Percentiles rank a stretch among this genome's conserved stretches.
phyloP scores from a whole-genome alignment of 169 alveolate genomes.

The Sarcocystis neurona region DNA sequence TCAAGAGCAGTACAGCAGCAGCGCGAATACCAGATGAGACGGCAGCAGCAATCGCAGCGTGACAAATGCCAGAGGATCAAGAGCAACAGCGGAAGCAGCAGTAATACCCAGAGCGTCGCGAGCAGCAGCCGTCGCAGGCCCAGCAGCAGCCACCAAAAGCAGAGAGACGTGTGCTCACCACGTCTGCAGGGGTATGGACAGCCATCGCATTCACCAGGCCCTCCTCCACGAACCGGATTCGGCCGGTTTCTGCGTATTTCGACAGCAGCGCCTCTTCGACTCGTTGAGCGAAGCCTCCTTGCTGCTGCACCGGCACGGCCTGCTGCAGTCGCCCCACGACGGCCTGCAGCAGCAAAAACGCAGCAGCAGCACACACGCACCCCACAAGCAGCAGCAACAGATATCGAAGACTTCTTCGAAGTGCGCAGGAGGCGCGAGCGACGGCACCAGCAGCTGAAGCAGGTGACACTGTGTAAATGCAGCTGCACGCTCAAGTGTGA shows the following conservation, averaged over 20 bases:
- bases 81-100: too few relatives aligned
- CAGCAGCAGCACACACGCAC: neutral
- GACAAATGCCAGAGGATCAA: too few relatives aligned
- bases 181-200: conserved; percentile 24
- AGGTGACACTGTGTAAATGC: neutral
- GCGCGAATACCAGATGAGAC: too few relatives aligned
- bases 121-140: too few relatives aligned
- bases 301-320: neutral
- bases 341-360: neutral
- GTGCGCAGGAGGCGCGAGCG: neutral
- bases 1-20: too few relatives aligned
- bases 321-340: neutral
- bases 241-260: neutral
- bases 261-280: neutral
- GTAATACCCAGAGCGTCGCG: too few relatives aligned
- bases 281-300: neutral
- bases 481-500: too few relatives aligned
- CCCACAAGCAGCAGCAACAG: neutral
- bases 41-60: too few relatives aligned
- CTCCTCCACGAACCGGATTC: conserved; percentile 1
- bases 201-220: conserved; percentile 16
- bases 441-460: neutral
- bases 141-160: too few relatives aligned
- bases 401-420: neutral
- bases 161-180: neutral